Evolutionary conservation across 1,284 basidiomycete species (phyloP), one percentile per base, ranked within the genome.

Genomic region (Trametes sp.): DNA sequence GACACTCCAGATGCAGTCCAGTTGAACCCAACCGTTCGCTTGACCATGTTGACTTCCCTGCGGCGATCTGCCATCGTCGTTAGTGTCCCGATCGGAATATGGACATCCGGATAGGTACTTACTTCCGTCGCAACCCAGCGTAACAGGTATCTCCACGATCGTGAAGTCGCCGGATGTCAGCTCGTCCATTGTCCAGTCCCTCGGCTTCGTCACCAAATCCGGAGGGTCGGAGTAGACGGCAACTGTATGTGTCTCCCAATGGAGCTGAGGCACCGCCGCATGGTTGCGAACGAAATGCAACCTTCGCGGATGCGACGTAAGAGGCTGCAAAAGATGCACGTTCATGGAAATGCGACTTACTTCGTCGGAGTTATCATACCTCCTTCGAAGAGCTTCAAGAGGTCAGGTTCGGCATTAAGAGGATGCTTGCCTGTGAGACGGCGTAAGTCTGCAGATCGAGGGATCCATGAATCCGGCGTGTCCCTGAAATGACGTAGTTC

Each of bases 41-140:
- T 70, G 29, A 69, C 57, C 70, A 70, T 70, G 56, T 69, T 72
- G 41, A 72, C 64, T 33, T 72, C 70, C 52, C 68, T 68, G 0
- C 70, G 53, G 4, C 70, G 63, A 50, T 70, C 70, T 72, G 41
- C 7, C 6, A 41, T 19, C 10, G 4, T 4, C 41, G 11, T 49
- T 1, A 24, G 16, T 24, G 4, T 9, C 10, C 6, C 10, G 26
- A n/a, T n/a, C 6, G 26, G 7, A 4, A 16, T 28, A 45, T n/a
- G 29, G 24, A 19, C 19, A 10, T 21, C 13, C 3, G n/a, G 44
- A 26, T 14, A 28, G 13, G 13, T 4, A 41, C 59, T 49, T 28
- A 72, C 70, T 72, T 35, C 70, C 70, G 28, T 72, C 71, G 54
- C 71, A 72, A 1, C 68, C 71, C 36, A 72, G 57, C 19, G 69